Evolutionary conservation across 768 basidiomycete species (phyloP).

Genomic region (Pleurotus citrinopileatus): DNA sequence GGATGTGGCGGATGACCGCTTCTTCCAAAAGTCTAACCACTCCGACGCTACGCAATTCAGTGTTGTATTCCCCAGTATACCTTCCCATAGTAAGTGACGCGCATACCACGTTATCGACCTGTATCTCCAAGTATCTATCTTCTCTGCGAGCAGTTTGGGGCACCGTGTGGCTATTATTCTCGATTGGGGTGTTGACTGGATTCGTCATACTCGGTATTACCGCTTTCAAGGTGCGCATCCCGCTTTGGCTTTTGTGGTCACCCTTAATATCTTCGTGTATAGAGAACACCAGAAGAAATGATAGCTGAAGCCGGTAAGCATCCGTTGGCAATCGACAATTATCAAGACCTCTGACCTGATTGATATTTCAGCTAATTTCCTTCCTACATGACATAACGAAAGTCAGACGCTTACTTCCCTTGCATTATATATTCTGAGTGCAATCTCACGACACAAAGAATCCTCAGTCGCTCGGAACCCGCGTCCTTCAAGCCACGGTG

Average conservation of each 20-base stretch:
- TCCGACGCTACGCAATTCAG: constrained; percentile 91
- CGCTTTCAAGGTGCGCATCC: constrained; percentile 69
- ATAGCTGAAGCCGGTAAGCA: constrained; percentile 71
- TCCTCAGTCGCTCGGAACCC: too few relatives aligned
- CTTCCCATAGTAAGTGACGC: constrained; percentile 60
- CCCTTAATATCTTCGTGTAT: constrained; percentile 10
- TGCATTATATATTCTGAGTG: background rate
- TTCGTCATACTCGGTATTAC: constrained; percentile 81
- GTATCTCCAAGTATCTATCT: too few relatives aligned
- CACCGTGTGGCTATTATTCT: constrained; percentile 79
- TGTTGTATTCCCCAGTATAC: constrained; percentile 66
- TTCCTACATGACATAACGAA: constrained; percentile 48
- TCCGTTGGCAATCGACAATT: too few relatives aligned
- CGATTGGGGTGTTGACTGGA: constrained; percentile 67
- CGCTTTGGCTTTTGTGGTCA: background rate
- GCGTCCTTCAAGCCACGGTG: too few relatives aligned
- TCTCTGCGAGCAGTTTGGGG: constrained; percentile 89
- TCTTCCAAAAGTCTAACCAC: constrained; percentile 93
- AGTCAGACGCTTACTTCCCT: background rate
- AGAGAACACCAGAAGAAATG: constrained; percentile 61
- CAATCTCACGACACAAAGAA: too few relatives aligned
- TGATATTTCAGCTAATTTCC: constrained; percentile 60
- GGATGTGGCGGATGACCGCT: constrained; percentile 93
- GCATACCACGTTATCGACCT: background rate
- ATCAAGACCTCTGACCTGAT: too few relatives aligned